Evolutionary conservation across 2,329 filamentous ascomycete species (phyloP).

Genomic region (Botrytis cinerea): DNA sequence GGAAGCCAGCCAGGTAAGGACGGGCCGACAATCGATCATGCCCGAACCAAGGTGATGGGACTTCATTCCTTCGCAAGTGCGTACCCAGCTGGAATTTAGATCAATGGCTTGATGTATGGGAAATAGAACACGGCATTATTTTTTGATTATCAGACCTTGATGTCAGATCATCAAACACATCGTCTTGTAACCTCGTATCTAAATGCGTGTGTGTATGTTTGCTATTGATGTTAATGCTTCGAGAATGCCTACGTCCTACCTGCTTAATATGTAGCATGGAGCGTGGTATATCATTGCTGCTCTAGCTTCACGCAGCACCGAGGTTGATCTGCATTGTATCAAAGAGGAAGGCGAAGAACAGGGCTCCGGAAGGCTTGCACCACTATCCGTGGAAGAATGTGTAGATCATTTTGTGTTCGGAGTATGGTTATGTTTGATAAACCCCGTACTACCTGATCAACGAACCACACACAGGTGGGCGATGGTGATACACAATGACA

Average conservation of each 20-base stretch:
- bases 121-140: not conserved
- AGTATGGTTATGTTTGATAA: not conserved
- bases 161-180: not conserved
- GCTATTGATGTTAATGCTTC: not conserved
- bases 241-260: not conserved
- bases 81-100: not conserved
- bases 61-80: slow-evolving; percentile 5
- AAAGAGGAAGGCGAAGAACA: slow-evolving; percentile 3
- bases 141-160: not conserved
- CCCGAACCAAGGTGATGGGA: slow-evolving; percentile 23
- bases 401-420: not conserved
- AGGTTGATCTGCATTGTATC: not conserved
- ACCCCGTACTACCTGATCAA: not conserved
- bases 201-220: not conserved
- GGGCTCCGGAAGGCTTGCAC: not conserved
- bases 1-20: slow-evolving; percentile 7
- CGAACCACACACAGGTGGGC: not conserved
- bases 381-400: not conserved
- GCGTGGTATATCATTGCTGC: not conserved
- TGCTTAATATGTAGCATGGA: not conserved
- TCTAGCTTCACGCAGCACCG: not conserved
- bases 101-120: not conserved
- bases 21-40: slow-evolving; percentile 20
- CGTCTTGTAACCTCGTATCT: not conserved
- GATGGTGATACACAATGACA: slow-evolving; percentile 4